Evolutionary conservation across 1,284 basidiomycete genomes (phyloP).

Genomic region (Microbotryomycetes sp.): DNA sequence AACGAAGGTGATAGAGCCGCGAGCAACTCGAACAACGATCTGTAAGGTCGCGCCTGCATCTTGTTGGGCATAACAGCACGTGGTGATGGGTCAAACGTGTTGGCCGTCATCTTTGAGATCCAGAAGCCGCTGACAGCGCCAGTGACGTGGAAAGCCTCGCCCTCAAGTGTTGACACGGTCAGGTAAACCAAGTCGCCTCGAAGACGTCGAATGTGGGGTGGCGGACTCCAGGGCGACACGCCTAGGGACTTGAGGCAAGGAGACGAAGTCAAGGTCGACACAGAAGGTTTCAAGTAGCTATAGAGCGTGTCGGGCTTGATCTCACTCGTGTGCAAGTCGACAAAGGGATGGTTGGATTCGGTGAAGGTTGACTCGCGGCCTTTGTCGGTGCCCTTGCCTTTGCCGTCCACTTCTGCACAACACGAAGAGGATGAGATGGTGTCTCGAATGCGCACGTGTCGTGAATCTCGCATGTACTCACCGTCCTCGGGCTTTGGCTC

Average conservation of each 20-base stretch:
- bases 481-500: slow-evolving; percentile 8
- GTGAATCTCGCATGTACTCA: neutral
- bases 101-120: slow-evolving; percentile 47
- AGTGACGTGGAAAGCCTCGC: slow-evolving; percentile 50
- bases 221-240: slow-evolving; percentile 54
- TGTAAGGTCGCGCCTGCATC: slow-evolving; percentile 40
- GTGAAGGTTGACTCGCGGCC: neutral
- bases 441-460: neutral
- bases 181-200: slow-evolving; percentile 54
- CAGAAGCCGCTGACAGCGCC: slow-evolving; percentile 52
- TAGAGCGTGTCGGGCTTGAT: slow-evolving; percentile 11
- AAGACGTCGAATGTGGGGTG: slow-evolving; percentile 49
- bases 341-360: slow-evolving; percentile 18
- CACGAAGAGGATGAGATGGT: neutral
- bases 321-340: slow-evolving; percentile 13
- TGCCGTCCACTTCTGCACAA: slow-evolving; percentile 17
- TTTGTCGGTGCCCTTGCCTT: neutral
- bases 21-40: slow-evolving; percentile 51
- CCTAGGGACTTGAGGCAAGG: slow-evolving; percentile 47
- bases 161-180: slow-evolving; percentile 51
- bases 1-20: slow-evolving; percentile 46
- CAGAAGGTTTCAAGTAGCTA: slow-evolving; percentile 8
- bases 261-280: slow-evolving; percentile 13
- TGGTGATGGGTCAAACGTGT: slow-evolving; percentile 46
- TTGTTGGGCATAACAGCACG: slow-evolving; percentile 37